phyloP scores from a whole-genome alignment of 225 moss, liverwort and hornwort species.

The Climacium dendroides region DNA sequence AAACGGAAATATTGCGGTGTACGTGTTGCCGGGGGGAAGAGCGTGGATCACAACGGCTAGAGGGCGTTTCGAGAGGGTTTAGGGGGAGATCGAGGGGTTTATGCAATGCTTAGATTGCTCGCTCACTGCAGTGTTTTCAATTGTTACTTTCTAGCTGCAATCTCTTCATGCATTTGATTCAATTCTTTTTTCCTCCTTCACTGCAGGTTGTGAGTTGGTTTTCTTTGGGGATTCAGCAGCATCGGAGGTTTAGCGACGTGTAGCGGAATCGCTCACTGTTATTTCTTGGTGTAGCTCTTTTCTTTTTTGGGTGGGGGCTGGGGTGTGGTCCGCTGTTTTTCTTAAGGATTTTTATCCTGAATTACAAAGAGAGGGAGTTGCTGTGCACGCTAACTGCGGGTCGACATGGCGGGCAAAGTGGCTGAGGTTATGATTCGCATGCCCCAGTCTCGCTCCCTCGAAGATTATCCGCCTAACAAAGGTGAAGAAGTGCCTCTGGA shows the following conservation, averaged over 20 bases:
- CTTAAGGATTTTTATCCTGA: neutral
- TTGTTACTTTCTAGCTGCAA: neutral
- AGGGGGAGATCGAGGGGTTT: neutral
- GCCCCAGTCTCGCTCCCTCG: neutral
- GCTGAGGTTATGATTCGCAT: slow-evolving; percentile 21
- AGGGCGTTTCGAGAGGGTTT: neutral
- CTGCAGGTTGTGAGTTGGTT: neutral
- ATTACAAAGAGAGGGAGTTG: neutral
- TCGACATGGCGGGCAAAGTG: neutral
- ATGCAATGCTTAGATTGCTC: neutral
- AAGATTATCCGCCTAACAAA: neutral
- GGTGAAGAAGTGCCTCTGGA: neutral
- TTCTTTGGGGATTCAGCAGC: neutral
- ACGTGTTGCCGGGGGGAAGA: neutral
- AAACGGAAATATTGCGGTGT: neutral
- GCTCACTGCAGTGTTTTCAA: neutral
- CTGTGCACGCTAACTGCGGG: neutral
- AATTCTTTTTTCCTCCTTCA: neutral
- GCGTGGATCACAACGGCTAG: neutral
- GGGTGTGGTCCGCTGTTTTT: neutral
- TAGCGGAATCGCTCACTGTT: neutral
- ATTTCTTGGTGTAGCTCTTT: neutral
- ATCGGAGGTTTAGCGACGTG: neutral
- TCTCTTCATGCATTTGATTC: neutral
- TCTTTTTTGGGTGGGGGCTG: neutral